These are phyloP conservation scores for Sclerotiophoma versabilis DNA, from an alignment of 2,329 filamentous ascomycete species.

Conservation along the genomic window DNA sequence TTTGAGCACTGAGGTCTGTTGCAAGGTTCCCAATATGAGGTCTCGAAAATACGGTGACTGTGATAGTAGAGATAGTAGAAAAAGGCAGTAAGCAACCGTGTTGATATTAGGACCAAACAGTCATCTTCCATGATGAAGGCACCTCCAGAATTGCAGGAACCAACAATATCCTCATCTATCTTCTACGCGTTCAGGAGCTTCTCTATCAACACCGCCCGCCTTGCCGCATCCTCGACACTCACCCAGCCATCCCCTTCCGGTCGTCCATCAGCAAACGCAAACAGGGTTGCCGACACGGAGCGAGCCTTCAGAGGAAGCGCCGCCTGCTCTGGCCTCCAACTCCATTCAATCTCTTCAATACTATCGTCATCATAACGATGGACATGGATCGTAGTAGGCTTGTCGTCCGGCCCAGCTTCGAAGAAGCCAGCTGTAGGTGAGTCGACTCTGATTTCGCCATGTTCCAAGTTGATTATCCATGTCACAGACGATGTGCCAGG, in stretches of 20 bases:
- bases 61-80: too few relatives aligned
- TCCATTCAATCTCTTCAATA: slow-evolving; percentile 55
- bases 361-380: slow-evolving; percentile 58
- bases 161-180: too few relatives aligned
- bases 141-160: too few relatives aligned
- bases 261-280: slow-evolving; percentile 32
- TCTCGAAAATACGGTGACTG: too few relatives aligned
- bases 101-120: too few relatives aligned
- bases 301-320: slow-evolving; percentile 31
- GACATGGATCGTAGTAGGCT: slow-evolving; percentile 56
- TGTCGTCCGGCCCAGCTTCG: slow-evolving; percentile 31
- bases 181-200: background rate
- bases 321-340: slow-evolving; percentile 50
- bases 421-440: slow-evolving; percentile 22
- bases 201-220: slow-evolving; percentile 27
- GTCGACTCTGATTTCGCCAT: slow-evolving; percentile 25
- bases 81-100: background rate
- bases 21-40: too few relatives aligned
- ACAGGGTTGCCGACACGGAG: slow-evolving; percentile 26
- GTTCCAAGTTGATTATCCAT: slow-evolving; percentile 26
- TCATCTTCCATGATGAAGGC: too few relatives aligned
- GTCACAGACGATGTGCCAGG: slow-evolving; percentile 20
- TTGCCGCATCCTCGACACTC: slow-evolving; percentile 34
- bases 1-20: too few relatives aligned
- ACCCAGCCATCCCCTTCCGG: slow-evolving; percentile 36